Percentiles rank a stretch among this genome's conserved stretches.
Conservation (phyloP, 179 eudicot species). For the Actinidia arguta region DNA sequence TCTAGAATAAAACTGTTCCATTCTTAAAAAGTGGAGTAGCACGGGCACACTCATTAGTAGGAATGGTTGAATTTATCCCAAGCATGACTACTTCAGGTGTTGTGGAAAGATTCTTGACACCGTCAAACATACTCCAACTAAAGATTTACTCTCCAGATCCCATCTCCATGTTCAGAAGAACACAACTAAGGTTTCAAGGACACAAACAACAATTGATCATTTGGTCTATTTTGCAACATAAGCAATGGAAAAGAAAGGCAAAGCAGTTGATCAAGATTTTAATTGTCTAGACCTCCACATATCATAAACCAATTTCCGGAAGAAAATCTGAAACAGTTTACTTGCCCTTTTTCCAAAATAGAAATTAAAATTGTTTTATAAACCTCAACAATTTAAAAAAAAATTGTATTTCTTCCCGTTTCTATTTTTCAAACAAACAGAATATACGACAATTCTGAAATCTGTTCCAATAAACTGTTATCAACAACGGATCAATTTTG, state of each 20-base stretch:
- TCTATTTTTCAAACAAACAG: too few species aligned
- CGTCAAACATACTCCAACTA: conserved; percentile 70
- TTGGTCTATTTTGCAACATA: conserved; percentile 5
- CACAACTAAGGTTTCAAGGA: neutral
- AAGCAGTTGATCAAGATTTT: neutral
- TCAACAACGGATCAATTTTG: too few species aligned
- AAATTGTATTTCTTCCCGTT: too few species aligned
- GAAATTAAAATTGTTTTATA: too few species aligned
- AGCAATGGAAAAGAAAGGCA: neutral
- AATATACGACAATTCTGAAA: too few species aligned
- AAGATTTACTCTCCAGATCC: conserved; percentile 42
- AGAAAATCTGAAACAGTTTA: too few species aligned
- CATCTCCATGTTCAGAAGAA: conserved; percentile 33
- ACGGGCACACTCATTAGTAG: conserved; percentile 63
- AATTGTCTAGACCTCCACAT: neutral
- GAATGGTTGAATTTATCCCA: conserved; percentile 74
- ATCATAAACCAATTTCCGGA: too few species aligned
- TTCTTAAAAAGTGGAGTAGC: conserved; percentile 39
- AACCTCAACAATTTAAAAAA: too few species aligned
- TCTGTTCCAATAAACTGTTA: too few species aligned
- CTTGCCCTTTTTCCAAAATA: too few species aligned
- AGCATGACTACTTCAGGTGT: conserved; percentile 77
- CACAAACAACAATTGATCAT: neutral
- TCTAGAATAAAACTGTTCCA: too few species aligned
- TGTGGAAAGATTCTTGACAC: conserved; percentile 52